Evolutionary conservation across 345 rosid species (phyloP), one percentile per base, ranked within the genome.

Genomic region (Aurinia saxatilis): DNA sequence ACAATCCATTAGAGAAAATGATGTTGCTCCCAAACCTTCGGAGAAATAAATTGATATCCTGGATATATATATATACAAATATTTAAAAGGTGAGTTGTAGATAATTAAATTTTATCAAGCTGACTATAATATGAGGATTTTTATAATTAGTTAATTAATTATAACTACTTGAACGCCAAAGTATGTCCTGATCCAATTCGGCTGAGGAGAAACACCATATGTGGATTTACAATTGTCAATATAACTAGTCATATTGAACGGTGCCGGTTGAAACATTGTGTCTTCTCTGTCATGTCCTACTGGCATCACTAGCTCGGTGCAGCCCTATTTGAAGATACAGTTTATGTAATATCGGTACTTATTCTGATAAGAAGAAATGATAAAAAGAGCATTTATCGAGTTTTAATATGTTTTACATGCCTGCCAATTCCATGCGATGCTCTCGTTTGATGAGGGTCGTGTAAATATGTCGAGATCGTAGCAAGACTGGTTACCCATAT

Each of bases 301-400:
- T 0, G 93, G 85, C 65, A 82, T 67, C 66, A 86, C 91, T 17
- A 89, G 44, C 73, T 86, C 93, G 51, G 75, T 89, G 39, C 96
- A 89, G 5, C 63, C 70, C 92, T 85, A 53, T 18, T 17, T 31
- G 21, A 15, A 41, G 25, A 21, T 21, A n/a, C n/a, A 10, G 7
- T n/a, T n/a, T n/a, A n/a, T n/a, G n/a, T n/a, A n/a, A n/a, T n/a
- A n/a, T n/a, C n/a, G n/a, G n/a, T n/a, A n/a, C n/a, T n/a, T n/a
- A n/a, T n/a, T n/a, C n/a, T n/a, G n/a, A n/a, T n/a, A n/a, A n/a
- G n/a, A n/a, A n/a, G n/a, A n/a, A n/a, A n/a, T n/a, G n/a, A n/a
- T n/a, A n/a, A n/a, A n/a, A n/a, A n/a, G n/a, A n/a, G n/a, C n/a
- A n/a, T n/a, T 5, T 35, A 10, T 35, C 9, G 36, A 12, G 8